Evolutionary conservation across 2,329 filamentous ascomycete species (phyloP), one percentile per base, ranked within the genome.

Genomic region (Xenosphaeropsis pyriputrescens): DNA sequence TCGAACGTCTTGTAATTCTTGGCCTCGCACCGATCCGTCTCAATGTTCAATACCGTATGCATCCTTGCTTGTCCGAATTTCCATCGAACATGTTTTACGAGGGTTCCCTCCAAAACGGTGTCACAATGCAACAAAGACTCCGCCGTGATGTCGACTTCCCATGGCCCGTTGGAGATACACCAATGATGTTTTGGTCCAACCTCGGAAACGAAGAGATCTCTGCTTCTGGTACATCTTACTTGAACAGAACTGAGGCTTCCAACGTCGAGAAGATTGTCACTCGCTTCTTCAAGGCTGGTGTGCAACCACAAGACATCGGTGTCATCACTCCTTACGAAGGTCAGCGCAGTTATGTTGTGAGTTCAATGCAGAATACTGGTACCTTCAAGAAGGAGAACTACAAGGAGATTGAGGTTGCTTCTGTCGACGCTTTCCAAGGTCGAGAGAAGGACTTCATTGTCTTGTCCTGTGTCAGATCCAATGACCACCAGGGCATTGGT

Each of bases 171-270:
- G 75, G 69, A 15, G 89, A 96, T 56, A 85, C 79, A 49, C 91
- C 91, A 3, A 98, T 98, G 91, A 96, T 96, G 91, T 98, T 98
- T 64, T 98, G 91, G 91, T 93, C 86, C 18, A 98, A 98, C 56
- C 67, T 95, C 39, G 91, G 91, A 42, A 93, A 93, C 42, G 91
- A 98, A 59, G 91, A 98, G 59, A 98, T 98, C 36, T 95, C 89
- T 6, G 91, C 91, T 1, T 95, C 88, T 18, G 91, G 91, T 53
- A 98, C 91, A 2, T 96, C 89, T 2, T 98, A 98, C 55, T 79
- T 98, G 47, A 98, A 98, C 60, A 84, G 91, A 34, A 96, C 91
- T 1, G 91, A 98, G 58, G 88, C 91, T 4, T 83, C 86, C 34
- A 96, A 96, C 47, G 91, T 98, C 22, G 91, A 98, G 63, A 98